Evolutionary conservation across 805 yeast genomes (phyloP).

Genomic region (Kodamaea sagamina): DNA sequence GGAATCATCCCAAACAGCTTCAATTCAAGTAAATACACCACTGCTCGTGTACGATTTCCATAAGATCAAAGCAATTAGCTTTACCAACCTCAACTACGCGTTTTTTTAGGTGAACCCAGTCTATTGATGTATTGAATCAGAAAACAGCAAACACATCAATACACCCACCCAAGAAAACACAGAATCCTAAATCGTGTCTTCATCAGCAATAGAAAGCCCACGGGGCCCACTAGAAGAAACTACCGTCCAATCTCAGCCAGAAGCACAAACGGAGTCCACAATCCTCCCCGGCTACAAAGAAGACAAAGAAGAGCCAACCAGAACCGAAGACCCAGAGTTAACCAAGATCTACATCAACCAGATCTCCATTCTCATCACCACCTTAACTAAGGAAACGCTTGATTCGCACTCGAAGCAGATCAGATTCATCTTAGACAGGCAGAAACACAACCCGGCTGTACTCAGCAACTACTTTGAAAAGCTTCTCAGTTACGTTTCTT

Average conservation of each 20-base stretch:
- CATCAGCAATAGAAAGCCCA: constrained; percentile 36
- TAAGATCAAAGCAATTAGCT: neutral
- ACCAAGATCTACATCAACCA: constrained; percentile 51
- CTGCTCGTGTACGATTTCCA: neutral
- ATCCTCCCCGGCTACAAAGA: constrained; percentile 4
- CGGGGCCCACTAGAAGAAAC: constrained; percentile 34
- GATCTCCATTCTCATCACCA: constrained; percentile 51
- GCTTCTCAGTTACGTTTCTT: constrained; percentile 17
- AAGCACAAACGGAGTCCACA: constrained; percentile 9
- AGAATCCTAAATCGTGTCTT: constrained; percentile 34
- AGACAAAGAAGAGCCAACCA: constrained; percentile 5
- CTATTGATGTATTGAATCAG: constrained; percentile 6
- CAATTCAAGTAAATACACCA: constrained; percentile 7
- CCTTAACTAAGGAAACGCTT: constrained; percentile 44
- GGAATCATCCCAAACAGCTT: constrained; percentile 11
- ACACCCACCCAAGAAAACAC: neutral
- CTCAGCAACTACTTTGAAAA: constrained; percentile 24
- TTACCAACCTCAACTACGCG: neutral
- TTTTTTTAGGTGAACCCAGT: neutral
- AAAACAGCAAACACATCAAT: constrained; percentile 1
- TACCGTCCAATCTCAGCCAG: constrained; percentile 15
- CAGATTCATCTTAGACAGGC: constrained; percentile 43
- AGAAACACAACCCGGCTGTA: constrained; percentile 19
- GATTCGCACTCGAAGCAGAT: constrained; percentile 45
- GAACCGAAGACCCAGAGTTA: constrained; percentile 28